Evolutionary conservation across 2,329 filamentous ascomycete genomes (phyloP).

Genomic region (Biscogniauxia sp.): DNA sequence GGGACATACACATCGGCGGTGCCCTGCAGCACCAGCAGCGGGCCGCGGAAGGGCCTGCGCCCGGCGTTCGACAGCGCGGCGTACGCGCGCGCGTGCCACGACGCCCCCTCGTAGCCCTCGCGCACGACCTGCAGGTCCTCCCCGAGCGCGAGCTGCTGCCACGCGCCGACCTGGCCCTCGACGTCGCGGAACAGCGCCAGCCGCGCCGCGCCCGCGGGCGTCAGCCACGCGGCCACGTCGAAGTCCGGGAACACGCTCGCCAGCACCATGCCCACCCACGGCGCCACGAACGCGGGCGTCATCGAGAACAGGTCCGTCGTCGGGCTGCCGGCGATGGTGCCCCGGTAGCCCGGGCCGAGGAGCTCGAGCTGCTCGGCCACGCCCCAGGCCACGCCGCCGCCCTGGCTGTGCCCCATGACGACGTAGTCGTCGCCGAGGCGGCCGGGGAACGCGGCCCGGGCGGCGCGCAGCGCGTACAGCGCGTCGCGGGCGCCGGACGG

Average conservation of each 20-base stretch:
- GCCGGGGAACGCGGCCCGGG: slow-evolving; percentile 38
- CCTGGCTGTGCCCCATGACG: slow-evolving; percentile 27
- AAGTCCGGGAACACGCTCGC: slow-evolving; percentile 28
- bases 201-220: slow-evolving; percentile 21
- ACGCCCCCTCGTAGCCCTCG: slow-evolving; percentile 19
- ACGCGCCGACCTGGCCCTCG: slow-evolving; percentile 17
- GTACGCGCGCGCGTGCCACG: slow-evolving; percentile 22
- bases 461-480: slow-evolving; percentile 41
- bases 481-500: slow-evolving; percentile 42
- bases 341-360: slow-evolving; percentile 5
- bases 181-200: slow-evolving; percentile 19
- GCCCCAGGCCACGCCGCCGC: slow-evolving; percentile 31
- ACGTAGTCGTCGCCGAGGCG: slow-evolving; percentile 36
- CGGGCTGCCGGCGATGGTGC: slow-evolving; percentile 4
- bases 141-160: slow-evolving; percentile 14
- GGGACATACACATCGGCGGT: slow-evolving; percentile 21
- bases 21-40: slow-evolving; percentile 38
- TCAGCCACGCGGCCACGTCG: slow-evolving; percentile 26
- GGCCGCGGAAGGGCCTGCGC: slow-evolving; percentile 32
- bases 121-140: slow-evolving; percentile 6
- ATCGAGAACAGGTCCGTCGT: slow-evolving; percentile 6
- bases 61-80: slow-evolving; percentile 28
- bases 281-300: slow-evolving; percentile 8
- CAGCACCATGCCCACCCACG: slow-evolving; percentile 22
- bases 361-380: slow-evolving; percentile 23